Percentiles rank a stretch among this genome's conserved stretches.
Conservation (phyloP, 441 rosid genomes). For the Croton laevigatus region DNA sequence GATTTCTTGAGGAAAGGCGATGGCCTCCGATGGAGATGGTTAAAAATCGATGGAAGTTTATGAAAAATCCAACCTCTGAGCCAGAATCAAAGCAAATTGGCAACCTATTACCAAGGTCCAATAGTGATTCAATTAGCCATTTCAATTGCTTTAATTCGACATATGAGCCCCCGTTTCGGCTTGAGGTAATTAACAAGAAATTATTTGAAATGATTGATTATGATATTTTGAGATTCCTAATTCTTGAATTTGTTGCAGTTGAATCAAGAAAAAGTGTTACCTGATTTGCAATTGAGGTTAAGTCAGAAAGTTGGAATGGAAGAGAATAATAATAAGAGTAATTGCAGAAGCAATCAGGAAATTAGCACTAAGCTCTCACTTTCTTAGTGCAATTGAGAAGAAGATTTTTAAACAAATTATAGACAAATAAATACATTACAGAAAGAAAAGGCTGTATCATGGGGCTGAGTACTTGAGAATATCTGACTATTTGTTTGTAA, state of each 20-base stretch:
- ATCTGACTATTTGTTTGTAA: constrained; percentile 23
- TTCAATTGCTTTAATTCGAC: constrained; percentile 23
- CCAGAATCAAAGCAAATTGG: constrained; percentile 7
- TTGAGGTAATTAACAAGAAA: constrained; percentile 23
- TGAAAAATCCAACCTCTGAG: constrained; percentile 15
- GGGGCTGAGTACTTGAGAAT: constrained; percentile 42
- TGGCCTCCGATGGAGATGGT: constrained; percentile 50
- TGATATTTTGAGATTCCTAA: too few relatives aligned
- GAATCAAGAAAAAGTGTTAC: constrained; percentile 28
- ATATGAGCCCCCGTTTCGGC: constrained; percentile 29
- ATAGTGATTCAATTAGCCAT: neutral
- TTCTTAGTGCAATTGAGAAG: constrained; percentile 22
- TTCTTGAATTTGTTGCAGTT: constrained; percentile 18
- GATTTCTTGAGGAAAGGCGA: constrained; percentile 35
- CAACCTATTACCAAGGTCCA: neutral
- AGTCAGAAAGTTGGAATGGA: constrained; percentile 32
- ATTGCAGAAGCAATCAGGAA: constrained; percentile 26
- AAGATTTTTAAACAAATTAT: neutral
- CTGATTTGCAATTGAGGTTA: constrained; percentile 48
- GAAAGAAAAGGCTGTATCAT: neutral
- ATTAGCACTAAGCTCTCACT: constrained; percentile 55
- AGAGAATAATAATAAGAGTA: constrained; percentile 20
- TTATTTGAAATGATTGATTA: neutral
- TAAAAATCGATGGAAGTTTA: constrained; percentile 25
- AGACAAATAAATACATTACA: neutral